These are phyloP conservation scores for Hortiboletus campestris DNA, from an alignment of 768 basidiomycete species.

Conservation along the genomic window DNA sequence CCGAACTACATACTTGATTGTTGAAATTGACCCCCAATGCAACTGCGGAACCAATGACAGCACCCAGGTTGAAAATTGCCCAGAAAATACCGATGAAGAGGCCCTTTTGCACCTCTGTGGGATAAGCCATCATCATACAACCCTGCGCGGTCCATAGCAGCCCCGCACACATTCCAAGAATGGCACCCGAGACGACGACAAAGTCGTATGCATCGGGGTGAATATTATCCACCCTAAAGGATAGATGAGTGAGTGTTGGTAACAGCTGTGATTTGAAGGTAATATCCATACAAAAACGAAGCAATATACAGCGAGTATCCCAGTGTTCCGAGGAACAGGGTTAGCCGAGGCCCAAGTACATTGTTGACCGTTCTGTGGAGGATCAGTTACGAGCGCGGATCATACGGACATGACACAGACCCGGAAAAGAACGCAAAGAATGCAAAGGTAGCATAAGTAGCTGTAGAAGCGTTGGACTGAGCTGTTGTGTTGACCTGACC, in stretches of 20 bases:
- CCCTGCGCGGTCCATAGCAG: slow-evolving; percentile 85
- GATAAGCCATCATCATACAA: slow-evolving; percentile 81
- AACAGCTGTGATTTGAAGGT: background rate
- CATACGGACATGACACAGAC: slow-evolving; percentile 35
- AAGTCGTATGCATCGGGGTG: slow-evolving; percentile 60
- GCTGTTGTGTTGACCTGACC: slow-evolving; percentile 68
- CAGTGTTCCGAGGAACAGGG: slow-evolving; percentile 68
- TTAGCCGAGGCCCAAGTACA: slow-evolving; percentile 69
- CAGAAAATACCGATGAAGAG: slow-evolving; percentile 78
- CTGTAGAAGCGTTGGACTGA: slow-evolving; percentile 66
- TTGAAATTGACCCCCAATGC: slow-evolving; percentile 70
- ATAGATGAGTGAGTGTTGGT: background rate
- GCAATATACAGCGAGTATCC: slow-evolving; percentile 79
- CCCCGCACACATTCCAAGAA: slow-evolving; percentile 70
- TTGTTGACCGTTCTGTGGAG: slow-evolving; percentile 70
- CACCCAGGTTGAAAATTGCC: slow-evolving; percentile 80
- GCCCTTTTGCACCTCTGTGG: slow-evolving; percentile 77
- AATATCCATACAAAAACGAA: slow-evolving; percentile 59
- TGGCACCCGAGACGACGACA: slow-evolving; percentile 66
- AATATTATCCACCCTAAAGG: slow-evolving; percentile 62
- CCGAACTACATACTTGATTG: slow-evolving; percentile 45
- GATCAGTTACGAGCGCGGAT: background rate
- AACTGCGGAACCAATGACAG: slow-evolving; percentile 75
- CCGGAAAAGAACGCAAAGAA: slow-evolving; percentile 67
- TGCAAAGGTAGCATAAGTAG: slow-evolving; percentile 66